These are phyloP conservation scores for Sugiyamaella paludigena DNA, from an alignment of 1,139 yeast genomes.

Conservation along the genomic window DNA sequence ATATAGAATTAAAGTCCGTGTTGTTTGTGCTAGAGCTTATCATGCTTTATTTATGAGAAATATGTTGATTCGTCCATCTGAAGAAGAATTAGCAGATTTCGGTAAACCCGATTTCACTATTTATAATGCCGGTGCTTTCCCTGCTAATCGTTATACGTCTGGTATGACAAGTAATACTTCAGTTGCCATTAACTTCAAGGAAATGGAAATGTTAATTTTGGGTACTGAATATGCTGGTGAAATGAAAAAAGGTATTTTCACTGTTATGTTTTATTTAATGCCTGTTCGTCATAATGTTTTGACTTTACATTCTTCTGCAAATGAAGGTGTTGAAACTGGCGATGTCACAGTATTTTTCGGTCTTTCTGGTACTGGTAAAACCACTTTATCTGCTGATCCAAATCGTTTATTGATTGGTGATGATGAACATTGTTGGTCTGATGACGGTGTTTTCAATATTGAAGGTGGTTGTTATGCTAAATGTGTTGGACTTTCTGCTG, in stretches of 20 bases:
- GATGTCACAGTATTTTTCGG: constrained; percentile 96
- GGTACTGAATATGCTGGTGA: constrained; percentile 99
- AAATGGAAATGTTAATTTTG: constrained; percentile 97
- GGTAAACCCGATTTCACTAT: constrained; percentile 99
- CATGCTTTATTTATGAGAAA: constrained; percentile 98
- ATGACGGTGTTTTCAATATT: constrained; percentile 96
- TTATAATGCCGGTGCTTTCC: constrained; percentile 99
- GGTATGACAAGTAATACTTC: constrained; percentile 98
- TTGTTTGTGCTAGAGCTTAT: constrained; percentile 97
- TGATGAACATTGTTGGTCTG: constrained; percentile 99
- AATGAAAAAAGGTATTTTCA: constrained; percentile 99
- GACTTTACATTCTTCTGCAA: constrained; percentile 93
- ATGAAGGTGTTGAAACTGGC: constrained; percentile 74
- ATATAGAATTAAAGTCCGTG: constrained; percentile 94
- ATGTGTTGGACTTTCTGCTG: constrained; percentile 84
- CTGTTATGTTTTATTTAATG: constrained; percentile 98
- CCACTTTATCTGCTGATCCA: constrained; percentile 96
- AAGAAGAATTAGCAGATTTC: constrained; percentile 80
- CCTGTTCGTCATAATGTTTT: constrained; percentile 89
- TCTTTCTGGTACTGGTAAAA: constrained; percentile 96
- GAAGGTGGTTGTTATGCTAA: constrained; percentile 99
- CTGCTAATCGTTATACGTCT: constrained; percentile 92
- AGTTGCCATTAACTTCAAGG: constrained; percentile 94
- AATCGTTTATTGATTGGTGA: constrained; percentile 93
- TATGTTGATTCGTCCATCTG: constrained; percentile 94